These are phyloP conservation scores for Phytophthora hybrid DNA, from an alignment of 352 stramenopile species.

Conservation along the genomic window DNA sequence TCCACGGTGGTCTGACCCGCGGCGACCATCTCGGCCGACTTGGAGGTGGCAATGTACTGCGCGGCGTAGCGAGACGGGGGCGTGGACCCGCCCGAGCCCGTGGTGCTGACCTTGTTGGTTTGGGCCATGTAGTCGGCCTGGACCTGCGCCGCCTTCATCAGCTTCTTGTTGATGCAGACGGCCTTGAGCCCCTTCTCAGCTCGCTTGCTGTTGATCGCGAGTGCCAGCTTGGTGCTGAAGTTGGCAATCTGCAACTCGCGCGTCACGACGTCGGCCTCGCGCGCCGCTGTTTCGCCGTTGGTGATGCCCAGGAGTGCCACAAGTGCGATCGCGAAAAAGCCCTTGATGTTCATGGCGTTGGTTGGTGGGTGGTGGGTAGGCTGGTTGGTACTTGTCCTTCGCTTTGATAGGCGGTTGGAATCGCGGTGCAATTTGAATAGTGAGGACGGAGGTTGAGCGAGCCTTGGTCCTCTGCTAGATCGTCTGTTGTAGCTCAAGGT, in stretches of 20 bases:
- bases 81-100: conserved; percentile 41
- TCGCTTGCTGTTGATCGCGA: conserved; percentile 43
- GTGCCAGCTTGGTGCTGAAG: conserved; percentile 42
- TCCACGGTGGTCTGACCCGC: conserved; percentile 43
- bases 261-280: conserved; percentile 3
- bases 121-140: conserved; percentile 34
- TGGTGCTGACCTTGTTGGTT: conserved; percentile 31
- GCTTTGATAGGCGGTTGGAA: conserved; percentile 11
- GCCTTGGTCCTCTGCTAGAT: background rate
- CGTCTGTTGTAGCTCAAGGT: background rate
- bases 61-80: conserved; percentile 31
- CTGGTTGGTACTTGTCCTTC: conserved; percentile 5
- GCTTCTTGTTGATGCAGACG: conserved; percentile 51
- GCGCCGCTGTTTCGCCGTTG: conserved; percentile 12
- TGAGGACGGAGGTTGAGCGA: conserved; percentile 9
- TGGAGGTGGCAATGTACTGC: conserved; percentile 26
- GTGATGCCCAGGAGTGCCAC: conserved; percentile 13
- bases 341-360: conserved; percentile 21
- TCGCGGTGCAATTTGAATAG: conserved; percentile 18
- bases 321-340: conserved; percentile 20
- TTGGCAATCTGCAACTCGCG: conserved; percentile 39
- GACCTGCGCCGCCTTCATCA: conserved; percentile 36
- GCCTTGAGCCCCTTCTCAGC: conserved; percentile 38
- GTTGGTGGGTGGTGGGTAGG: background rate
- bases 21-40: conserved; percentile 46